Percentiles rank a stretch among this genome's conserved stretches.
Evolutionary conservation across 2,329 filamentous ascomycete genomes (phyloP).

Genomic region (Davidsoniella virescens): DNA sequence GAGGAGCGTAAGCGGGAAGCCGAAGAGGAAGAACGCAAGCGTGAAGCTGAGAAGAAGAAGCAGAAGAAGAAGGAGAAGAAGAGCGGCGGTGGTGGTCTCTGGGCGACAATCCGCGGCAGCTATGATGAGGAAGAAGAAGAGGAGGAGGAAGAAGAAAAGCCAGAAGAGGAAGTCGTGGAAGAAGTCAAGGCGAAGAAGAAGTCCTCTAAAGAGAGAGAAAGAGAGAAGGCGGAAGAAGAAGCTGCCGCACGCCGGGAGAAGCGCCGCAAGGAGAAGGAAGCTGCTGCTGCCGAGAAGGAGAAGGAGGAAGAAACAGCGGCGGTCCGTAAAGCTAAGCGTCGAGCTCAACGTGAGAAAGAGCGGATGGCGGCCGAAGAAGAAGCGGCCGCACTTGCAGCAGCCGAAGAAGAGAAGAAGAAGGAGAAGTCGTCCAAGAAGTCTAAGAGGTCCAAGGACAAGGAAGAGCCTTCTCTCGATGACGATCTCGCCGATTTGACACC

Average conservation of each 20-base stretch:
- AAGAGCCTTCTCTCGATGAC: conserved; percentile 11
- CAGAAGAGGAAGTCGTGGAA: conserved; percentile 14
- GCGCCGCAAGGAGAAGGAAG: conserved; percentile 18
- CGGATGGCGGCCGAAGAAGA: conserved; percentile 10
- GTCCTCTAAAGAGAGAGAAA: conserved; percentile 16
- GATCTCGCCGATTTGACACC: conserved; percentile 17
- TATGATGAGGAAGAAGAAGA: conserved; percentile 11
- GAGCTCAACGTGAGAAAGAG: conserved; percentile 10
- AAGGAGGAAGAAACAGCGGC: conserved; percentile 12
- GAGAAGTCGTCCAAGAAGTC: background rate
- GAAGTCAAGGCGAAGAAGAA: conserved; percentile 22
- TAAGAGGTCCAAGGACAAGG: conserved; percentile 15
- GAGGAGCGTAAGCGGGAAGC: background rate
- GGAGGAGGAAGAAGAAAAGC: conserved; percentile 15
- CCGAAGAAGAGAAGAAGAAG: conserved; percentile 15
- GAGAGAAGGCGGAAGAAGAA: conserved; percentile 18
- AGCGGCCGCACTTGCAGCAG: background rate
- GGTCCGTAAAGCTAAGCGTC: background rate
- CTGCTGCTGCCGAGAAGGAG: conserved; percentile 15
- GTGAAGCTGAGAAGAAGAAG: conserved; percentile 8
- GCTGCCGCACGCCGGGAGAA: conserved; percentile 15
- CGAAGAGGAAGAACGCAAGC: background rate
- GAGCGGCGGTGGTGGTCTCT: background rate
- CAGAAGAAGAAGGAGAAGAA: conserved; percentile 11
- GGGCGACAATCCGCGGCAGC: no score